These are phyloP conservation scores for Brassica napus DNA, from an alignment of 345 rosid genomes.

Conservation along the genomic window Da-Ae NC_063447.1:53452001-53452500, in stretches of 20 bases:
- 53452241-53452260: background rate
- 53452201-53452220: slow-evolving; percentile 6
- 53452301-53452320: background rate
- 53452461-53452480: background rate
- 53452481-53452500: background rate
- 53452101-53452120: background rate
- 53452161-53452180: background rate
- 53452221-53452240: background rate
- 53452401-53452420: background rate
- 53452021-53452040: too few species aligned
- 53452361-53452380: slow-evolving; percentile 18
- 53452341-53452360: background rate
- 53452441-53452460: background rate
- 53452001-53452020: background rate
- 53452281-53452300: slow-evolving; percentile 37
- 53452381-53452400: background rate
- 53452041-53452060: background rate
- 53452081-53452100: background rate
- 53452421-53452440: background rate
- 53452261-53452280: slow-evolving; percentile 40
- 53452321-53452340: background rate
- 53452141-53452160: background rate
- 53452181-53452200: slow-evolving; percentile 5
- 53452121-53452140: background rate
- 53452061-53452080: background rate